Evolutionary conservation across 1,139 yeast species (phyloP).

Genomic region (Williopsis jadinii): DNA sequence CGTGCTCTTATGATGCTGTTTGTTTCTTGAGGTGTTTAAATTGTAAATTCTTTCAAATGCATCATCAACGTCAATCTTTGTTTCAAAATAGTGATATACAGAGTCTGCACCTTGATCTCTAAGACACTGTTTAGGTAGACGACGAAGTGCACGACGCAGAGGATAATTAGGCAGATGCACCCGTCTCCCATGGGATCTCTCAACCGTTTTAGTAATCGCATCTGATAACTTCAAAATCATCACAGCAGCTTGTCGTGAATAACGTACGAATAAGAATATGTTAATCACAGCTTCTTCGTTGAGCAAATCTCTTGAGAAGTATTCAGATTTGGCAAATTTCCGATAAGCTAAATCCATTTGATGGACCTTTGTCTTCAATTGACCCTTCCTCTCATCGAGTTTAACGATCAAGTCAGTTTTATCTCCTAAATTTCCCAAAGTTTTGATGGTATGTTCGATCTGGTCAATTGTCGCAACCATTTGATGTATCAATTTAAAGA

Average conservation of each 20-base stretch:
- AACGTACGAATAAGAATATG: conserved; percentile 29
- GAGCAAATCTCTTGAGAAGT: conserved; percentile 28
- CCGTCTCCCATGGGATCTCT: conserved; percentile 8
- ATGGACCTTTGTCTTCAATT: conserved; percentile 15
- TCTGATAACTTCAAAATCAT: conserved; percentile 21
- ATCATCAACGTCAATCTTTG: conserved; percentile 40
- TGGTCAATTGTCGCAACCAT: conserved; percentile 25
- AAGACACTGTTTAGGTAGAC: conserved; percentile 35
- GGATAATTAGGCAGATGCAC: conserved; percentile 34
- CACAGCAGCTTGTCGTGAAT: conserved; percentile 31
- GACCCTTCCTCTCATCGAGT: conserved; percentile 1
- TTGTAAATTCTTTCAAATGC: conserved; percentile 37
- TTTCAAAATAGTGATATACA: conserved; percentile 35
- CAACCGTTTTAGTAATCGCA: conserved; percentile 17
- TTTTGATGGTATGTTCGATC: conserved; percentile 18
- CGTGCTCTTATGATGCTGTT: conserved; percentile 6
- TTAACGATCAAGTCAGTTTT: neutral
- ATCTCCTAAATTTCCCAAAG: conserved; percentile 1
- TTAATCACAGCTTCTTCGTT: conserved; percentile 27
- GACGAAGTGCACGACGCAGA: conserved; percentile 30
- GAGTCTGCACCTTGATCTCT: conserved; percentile 42
- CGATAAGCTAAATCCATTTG: conserved; percentile 28
- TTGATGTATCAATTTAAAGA: conserved; percentile 23
- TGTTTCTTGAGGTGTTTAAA: conserved; percentile 30
- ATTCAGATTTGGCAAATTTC: conserved; percentile 27